Conservation (phyloP, 2,329 filamentous ascomycete species). For the Epichloe coenophiala region DNA sequence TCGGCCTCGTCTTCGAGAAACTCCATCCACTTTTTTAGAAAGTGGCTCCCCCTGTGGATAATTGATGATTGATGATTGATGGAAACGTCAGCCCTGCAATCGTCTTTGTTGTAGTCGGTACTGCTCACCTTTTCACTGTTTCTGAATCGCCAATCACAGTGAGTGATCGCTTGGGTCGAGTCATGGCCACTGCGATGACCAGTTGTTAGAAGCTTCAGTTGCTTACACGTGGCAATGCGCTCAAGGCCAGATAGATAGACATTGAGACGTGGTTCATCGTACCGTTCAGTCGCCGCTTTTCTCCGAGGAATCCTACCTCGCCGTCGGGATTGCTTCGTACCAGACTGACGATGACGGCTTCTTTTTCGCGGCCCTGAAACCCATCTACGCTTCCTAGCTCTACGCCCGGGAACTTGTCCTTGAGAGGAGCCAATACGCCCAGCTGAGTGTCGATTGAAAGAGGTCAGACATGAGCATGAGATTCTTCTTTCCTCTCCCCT, state of each 20-base stretch:
- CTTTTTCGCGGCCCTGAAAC: slow-evolving; percentile 94
- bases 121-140: slow-evolving; percentile 64
- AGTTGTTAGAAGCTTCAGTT: background rate
- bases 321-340: slow-evolving; percentile 78
- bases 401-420: slow-evolving; percentile 68
- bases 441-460: slow-evolving; percentile 34
- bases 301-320: slow-evolving; percentile 85
- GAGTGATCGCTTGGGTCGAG: slow-evolving; percentile 77
- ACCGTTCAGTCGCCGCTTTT: slow-evolving; percentile 90
- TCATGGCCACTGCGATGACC: slow-evolving; percentile 80
- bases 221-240: background rate
- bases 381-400: slow-evolving; percentile 96
- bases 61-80: background rate
- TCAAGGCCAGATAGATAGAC: too few relatives aligned
- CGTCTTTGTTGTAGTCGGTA: too few relatives aligned
- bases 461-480: slow-evolving; percentile 3
- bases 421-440: slow-evolving; percentile 64
- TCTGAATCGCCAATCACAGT: slow-evolving; percentile 90
- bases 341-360: slow-evolving; percentile 85
- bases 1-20: slow-evolving; percentile 84
- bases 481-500: background rate
- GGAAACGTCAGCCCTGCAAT: background rate
- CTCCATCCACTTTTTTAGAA: slow-evolving; percentile 82
- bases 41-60: slow-evolving; percentile 61
- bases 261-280: slow-evolving; percentile 20